Evolutionary conservation across 179 eudicot species (phyloP).

Genomic region (Actinidia arguta): DNA sequence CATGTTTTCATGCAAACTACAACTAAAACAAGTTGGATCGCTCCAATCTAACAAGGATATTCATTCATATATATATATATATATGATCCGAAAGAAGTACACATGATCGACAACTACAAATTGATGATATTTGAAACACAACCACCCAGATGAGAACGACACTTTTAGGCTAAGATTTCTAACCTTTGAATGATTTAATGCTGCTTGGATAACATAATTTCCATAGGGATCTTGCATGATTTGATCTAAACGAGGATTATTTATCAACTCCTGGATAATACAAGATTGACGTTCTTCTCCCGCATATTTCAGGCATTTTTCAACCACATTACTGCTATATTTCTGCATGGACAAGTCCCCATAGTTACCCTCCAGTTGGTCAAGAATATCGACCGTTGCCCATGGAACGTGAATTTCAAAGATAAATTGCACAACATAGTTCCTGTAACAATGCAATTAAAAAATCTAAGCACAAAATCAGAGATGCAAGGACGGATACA

Average conservation of each 20-base stretch:
- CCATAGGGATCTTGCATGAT: slow-evolving; percentile 54
- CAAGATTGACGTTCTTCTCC: slow-evolving; percentile 33
- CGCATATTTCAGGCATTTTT: slow-evolving; percentile 47
- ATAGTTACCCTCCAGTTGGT: slow-evolving; percentile 43
- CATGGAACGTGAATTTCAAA: slow-evolving; percentile 37
- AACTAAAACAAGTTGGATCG: too few species aligned
- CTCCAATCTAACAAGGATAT: too few species aligned
- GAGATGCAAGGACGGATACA: not conserved
- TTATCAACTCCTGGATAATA: slow-evolving; percentile 41
- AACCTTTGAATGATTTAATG: slow-evolving; percentile 42
- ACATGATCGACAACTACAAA: not conserved
- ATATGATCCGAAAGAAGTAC: not conserved
- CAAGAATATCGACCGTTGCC: slow-evolving; percentile 37
- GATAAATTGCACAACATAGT: slow-evolving; percentile 47
- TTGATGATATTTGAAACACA: not conserved
- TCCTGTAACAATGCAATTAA: slow-evolving; percentile 30
- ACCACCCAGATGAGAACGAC: not conserved
- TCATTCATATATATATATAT: not conserved
- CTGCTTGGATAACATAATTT: slow-evolving; percentile 50
- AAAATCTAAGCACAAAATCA: not conserved
- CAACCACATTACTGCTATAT: slow-evolving; percentile 49
- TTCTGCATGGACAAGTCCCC: slow-evolving; percentile 47
- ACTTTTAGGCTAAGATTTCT: slow-evolving; percentile 3
- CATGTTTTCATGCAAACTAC: too few species aligned
- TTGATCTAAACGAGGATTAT: slow-evolving; percentile 37